Evolutionary conservation across 2,329 filamentous ascomycete species (phyloP).

Genomic region (Diplocarpon mali): DNA sequence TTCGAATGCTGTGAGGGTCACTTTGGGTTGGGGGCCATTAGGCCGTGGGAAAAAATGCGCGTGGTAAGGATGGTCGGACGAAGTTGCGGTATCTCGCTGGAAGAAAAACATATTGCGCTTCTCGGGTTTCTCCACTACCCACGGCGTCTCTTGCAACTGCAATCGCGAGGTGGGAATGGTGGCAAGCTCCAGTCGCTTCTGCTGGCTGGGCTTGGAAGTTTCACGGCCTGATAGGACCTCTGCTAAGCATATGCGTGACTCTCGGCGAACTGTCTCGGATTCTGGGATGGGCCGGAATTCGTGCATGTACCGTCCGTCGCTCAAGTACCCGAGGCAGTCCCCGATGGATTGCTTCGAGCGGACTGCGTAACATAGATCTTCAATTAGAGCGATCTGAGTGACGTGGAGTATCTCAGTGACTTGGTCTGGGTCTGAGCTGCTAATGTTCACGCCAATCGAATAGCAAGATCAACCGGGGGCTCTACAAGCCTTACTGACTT

Average conservation of each 20-base stretch:
- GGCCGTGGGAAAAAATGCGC: constrained; percentile 7
- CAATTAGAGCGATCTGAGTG: neutral
- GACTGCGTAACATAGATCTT: neutral
- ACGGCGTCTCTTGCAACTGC: constrained; percentile 20
- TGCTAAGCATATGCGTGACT: constrained; percentile 2
- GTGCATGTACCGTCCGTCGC: constrained; percentile 8
- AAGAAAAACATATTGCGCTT: constrained; percentile 21
- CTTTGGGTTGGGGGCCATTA: neutral
- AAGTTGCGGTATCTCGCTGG: constrained; percentile 5
- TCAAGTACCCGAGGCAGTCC: constrained; percentile 13
- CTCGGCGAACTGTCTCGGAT: neutral
- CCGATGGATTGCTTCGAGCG: neutral
- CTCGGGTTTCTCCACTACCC: constrained; percentile 14
- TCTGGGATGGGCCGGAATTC: constrained; percentile 3
- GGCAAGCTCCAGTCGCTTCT: constrained; percentile 18
- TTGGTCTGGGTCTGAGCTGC: too few species aligned
- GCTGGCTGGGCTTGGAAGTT: constrained; percentile 7
- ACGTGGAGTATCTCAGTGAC: too few species aligned
- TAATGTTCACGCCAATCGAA: neutral
- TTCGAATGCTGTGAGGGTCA: neutral
- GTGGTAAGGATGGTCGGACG: constrained; percentile 16
- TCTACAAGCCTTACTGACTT: neutral
- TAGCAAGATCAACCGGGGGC: neutral
- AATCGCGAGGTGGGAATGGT: constrained; percentile 17
- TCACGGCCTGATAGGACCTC: too few species aligned